These are phyloP conservation scores for Amanita jacksonii DNA, from an alignment of 768 basidiomycete genomes.

Conservation along the genomic window DNA sequence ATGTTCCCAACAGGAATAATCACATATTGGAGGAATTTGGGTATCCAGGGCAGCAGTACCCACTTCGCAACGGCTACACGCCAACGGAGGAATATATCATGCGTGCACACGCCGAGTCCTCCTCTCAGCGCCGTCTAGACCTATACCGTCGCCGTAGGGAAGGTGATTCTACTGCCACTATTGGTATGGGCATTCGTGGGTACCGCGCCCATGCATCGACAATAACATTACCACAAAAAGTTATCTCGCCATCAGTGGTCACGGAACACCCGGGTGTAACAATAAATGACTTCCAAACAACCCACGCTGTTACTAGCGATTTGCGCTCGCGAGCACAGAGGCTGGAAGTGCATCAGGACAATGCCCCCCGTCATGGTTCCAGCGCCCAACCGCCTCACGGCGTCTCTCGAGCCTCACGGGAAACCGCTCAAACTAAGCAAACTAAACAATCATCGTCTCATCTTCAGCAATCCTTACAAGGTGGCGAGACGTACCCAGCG, in stretches of 20 bases:
- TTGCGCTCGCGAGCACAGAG: slow-evolving; percentile 10
- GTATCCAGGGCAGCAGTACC: slow-evolving; percentile 1
- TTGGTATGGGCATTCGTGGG: slow-evolving; percentile 31
- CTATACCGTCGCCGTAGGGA: slow-evolving; percentile 17
- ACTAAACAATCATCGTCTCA: slow-evolving; percentile 1
- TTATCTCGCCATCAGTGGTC: slow-evolving; percentile 6
- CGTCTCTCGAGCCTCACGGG: slow-evolving; percentile 19
- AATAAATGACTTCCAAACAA: slow-evolving; percentile 30
- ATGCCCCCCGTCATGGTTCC: not conserved
- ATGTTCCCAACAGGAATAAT: slow-evolving; percentile 2
- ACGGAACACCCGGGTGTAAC: slow-evolving; percentile 15
- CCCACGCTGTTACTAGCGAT: slow-evolving; percentile 10
- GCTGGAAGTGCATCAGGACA: not conserved
- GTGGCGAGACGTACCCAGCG: slow-evolving; percentile 19
- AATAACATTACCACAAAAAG: slow-evolving; percentile 17
- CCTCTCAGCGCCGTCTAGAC: slow-evolving; percentile 22
- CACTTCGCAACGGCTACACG: slow-evolving; percentile 40
- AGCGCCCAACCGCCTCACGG: slow-evolving; percentile 18
- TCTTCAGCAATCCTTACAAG: slow-evolving; percentile 14
- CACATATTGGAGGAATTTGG: slow-evolving; percentile 7
- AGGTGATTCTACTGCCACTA: slow-evolving; percentile 20
- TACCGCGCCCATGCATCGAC: slow-evolving; percentile 31
- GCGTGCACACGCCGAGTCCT: slow-evolving; percentile 37
- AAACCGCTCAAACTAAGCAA: slow-evolving; percentile 7
- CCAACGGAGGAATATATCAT: slow-evolving; percentile 61